Evolutionary conservation across 176 grass and related monocot genomes (phyloP).

Genomic region (Stipa capillata): DNA sequence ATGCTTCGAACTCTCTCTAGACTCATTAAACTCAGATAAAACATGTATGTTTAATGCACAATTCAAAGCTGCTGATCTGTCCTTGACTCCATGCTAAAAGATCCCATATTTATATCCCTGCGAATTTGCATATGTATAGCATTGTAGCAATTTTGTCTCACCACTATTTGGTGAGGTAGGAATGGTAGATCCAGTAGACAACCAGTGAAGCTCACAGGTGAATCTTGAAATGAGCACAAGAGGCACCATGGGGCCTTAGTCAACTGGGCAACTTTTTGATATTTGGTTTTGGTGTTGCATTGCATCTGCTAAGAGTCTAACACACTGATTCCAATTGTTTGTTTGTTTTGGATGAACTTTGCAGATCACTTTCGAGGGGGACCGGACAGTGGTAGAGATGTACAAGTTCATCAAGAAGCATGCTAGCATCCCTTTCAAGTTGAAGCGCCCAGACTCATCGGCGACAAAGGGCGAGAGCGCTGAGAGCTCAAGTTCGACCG

Average conservation of each 20-base stretch:
- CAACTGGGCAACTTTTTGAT: not conserved
- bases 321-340: not conserved
- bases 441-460: slow-evolving; percentile 42
- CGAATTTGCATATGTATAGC: not conserved
- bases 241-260: not conserved
- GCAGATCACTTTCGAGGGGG: slow-evolving; percentile 65
- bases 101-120: not conserved
- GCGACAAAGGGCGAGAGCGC: not conserved
- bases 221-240: not conserved
- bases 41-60: not conserved
- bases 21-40: not conserved
- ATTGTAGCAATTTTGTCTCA: too few relatives aligned
- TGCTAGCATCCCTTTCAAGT: slow-evolving; percentile 83
- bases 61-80: not conserved
- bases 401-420: slow-evolving; percentile 95
- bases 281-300: not conserved
- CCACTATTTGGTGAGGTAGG: too few relatives aligned
- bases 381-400: slow-evolving; percentile 74
- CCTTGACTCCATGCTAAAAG: not conserved
- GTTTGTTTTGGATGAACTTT: not conserved
- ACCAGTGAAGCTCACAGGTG: not conserved
- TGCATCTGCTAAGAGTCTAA: not conserved
- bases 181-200: not conserved
- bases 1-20: not conserved
- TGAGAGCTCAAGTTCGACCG: not conserved